These are phyloP conservation scores for Eutypella sp. DNA, from an alignment of 2,329 filamentous ascomycete species.

Conservation along the genomic window DNA sequence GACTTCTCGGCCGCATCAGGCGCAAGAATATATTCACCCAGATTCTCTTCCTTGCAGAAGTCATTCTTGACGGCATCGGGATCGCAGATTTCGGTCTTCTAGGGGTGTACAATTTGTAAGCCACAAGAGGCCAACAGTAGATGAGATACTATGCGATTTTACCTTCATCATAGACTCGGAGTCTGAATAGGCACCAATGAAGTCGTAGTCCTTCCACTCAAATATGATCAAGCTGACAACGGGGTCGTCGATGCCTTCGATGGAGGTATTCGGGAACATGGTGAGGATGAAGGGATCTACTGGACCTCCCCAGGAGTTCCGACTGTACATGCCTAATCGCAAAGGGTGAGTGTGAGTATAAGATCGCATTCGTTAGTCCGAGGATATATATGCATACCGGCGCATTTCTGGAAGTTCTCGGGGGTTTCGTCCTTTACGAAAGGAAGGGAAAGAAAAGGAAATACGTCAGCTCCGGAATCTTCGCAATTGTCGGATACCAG, in stretches of 20 bases:
- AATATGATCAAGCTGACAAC: conserved; percentile 84
- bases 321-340: conserved; percentile 81
- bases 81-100: conserved; percentile 72
- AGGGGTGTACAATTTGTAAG: conserved; percentile 28
- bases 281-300: conserved; percentile 85
- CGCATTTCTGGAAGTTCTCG: conserved; percentile 75
- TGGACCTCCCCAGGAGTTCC: conserved; percentile 79
- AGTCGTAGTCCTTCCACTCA: conserved; percentile 81
- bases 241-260: conserved; percentile 61
- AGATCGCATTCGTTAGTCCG: conserved; percentile 1
- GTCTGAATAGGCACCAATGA: conserved; percentile 66
- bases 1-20: conserved; percentile 70
- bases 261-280: conserved; percentile 64
- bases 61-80: conserved; percentile 61
- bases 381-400: conserved; percentile 37
- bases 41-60: conserved; percentile 69
- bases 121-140: conserved; percentile 5
- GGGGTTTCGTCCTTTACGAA: conserved; percentile 69
- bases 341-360: conserved; percentile 15
- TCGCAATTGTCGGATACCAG: conserved; percentile 1
- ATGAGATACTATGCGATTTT: conserved; percentile 41
- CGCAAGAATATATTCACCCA: conserved; percentile 79
- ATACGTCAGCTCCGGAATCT: conserved; percentile 6
- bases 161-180: conserved; percentile 36
- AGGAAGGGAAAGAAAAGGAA: no score